These are phyloP conservation scores for Solanum appendiculatum DNA, from an alignment of 257 asterid genomes.

Conservation along the genomic window DNA sequence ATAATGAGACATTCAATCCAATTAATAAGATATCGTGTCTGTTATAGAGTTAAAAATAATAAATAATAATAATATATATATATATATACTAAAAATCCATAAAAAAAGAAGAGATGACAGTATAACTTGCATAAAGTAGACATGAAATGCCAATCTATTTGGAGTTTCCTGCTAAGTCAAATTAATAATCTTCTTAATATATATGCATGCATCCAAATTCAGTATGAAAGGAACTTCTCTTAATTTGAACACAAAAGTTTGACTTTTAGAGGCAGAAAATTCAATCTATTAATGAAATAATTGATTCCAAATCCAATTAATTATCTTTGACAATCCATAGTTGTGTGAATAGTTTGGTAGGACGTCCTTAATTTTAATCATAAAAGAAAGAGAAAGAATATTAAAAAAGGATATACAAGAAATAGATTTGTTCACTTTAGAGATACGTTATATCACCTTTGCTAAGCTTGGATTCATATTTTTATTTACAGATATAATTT, in stretches of 20 bases:
- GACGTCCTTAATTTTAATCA: background rate
- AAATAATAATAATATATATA: too few relatives aligned
- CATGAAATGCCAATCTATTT: background rate
- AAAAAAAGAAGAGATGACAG: background rate
- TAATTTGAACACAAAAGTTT: background rate
- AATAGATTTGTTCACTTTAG: background rate
- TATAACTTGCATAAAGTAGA: background rate
- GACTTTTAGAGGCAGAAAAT: background rate
- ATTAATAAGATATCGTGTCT: background rate
- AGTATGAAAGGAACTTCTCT: background rate
- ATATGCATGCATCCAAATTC: background rate
- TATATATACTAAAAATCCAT: background rate
- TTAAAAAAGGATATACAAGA: background rate
- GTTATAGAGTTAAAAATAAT: too few relatives aligned
- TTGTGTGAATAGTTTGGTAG: background rate
- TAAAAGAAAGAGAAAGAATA: background rate
- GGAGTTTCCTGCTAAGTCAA: background rate
- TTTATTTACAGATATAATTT: rapidly evolving
- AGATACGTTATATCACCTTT: background rate
- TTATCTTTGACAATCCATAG: background rate
- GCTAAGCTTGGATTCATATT: background rate
- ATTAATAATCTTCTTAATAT: background rate
- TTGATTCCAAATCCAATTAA: background rate
- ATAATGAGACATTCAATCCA: rapidly evolving
- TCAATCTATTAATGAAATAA: background rate